Evolutionary conservation across 106 monocot species (phyloP).

Genomic region (Agapanthus africanus): DNA sequence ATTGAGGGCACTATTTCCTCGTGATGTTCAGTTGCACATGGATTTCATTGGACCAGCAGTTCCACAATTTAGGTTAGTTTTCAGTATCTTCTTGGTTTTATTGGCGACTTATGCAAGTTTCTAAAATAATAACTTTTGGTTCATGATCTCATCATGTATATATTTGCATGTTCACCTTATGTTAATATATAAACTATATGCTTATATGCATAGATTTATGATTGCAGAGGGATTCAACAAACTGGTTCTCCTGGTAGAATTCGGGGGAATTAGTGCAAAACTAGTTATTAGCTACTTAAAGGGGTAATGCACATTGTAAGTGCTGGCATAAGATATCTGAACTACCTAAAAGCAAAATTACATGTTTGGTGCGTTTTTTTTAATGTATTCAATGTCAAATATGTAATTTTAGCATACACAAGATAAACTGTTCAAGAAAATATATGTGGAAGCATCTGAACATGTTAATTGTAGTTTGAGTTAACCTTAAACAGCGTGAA

Average conservation of each 20-base stretch:
- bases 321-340: neutral
- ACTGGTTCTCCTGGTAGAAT: neutral
- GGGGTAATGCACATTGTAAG: neutral
- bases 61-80: constrained; percentile 62
- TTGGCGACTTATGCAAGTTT: neutral
- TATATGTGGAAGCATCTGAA: no score
- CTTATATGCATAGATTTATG: neutral
- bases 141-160: neutral
- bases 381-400: neutral
- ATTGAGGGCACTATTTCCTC: constrained; percentile 69
- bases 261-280: neutral
- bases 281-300: neutral
- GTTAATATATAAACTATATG: neutral
- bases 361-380: neutral
- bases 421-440: no score
- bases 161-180: neutral
- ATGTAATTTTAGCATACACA: neutral
- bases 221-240: neutral
- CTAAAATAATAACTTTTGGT: no score
- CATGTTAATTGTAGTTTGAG: no score
- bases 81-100: neutral
- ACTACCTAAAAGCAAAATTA: neutral
- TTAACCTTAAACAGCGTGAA: no score
- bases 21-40: constrained; percentile 51
- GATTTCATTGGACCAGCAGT: constrained; percentile 80